phyloP scores from a whole-genome alignment of 1,284 basidiomycete species.

The Sporisorium iseilematis-ciliati region DNA sequence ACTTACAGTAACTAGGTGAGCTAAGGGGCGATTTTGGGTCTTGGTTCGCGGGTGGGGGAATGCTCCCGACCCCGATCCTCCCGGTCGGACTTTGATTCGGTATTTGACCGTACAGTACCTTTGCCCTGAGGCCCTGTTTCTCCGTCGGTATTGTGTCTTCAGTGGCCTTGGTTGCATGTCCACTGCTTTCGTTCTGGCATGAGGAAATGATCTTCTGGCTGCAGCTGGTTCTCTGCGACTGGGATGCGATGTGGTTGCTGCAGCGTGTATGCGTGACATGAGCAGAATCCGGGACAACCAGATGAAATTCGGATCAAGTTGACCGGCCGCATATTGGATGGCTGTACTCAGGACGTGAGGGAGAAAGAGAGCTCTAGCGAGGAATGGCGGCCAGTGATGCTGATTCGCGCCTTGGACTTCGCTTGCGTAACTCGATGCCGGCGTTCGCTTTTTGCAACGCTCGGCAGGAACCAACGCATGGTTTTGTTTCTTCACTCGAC shows the following conservation, averaged over 20 bases:
- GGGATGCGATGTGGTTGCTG: too few relatives aligned
- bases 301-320: not conserved
- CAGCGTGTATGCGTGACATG: not conserved
- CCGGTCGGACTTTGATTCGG: conserved; percentile 10
- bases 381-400: too few relatives aligned
- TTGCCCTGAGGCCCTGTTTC: not conserved
- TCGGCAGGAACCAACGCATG: not conserved
- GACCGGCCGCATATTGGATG: not conserved
- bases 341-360: not conserved
- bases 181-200: not conserved
- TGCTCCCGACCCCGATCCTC: conserved; percentile 6
- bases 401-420: not conserved
- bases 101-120: not conserved
- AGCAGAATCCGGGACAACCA: not conserved
- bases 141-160: too few relatives aligned
- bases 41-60: not conserved
- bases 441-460: conserved; percentile 10
- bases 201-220: not conserved
- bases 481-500: not conserved
- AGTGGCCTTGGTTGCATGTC: not conserved
- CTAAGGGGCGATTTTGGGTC: not conserved
- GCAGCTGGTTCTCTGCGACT: not conserved
- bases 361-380: too few relatives aligned
- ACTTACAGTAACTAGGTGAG: too few relatives aligned
- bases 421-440: conserved; percentile 20